Evolutionary conservation across 345 rosid genomes (phyloP).

Genomic region (Cardamine chenopodiifolia): DNA sequence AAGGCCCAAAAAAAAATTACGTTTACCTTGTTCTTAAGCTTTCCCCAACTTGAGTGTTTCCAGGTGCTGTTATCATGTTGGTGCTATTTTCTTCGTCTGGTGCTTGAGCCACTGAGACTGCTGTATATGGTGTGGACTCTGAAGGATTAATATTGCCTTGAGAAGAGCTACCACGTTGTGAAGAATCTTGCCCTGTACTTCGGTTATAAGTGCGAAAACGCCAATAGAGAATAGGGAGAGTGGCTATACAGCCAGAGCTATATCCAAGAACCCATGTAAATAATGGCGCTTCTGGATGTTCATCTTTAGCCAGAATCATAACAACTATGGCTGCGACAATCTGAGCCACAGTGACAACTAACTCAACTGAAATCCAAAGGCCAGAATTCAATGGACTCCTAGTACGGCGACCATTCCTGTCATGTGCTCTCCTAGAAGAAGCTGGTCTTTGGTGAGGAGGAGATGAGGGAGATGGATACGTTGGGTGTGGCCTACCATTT

Average conservation of each 20-base stretch:
- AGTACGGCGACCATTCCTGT: slow-evolving; percentile 48
- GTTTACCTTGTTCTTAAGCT: slow-evolving; percentile 55
- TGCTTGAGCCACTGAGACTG: slow-evolving; percentile 60
- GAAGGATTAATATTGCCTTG: slow-evolving; percentile 45
- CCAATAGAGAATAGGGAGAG: slow-evolving; percentile 83
- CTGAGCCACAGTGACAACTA: slow-evolving; percentile 67
- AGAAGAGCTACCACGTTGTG: slow-evolving; percentile 48
- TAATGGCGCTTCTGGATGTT: slow-evolving; percentile 78
- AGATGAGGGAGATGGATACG: slow-evolving; percentile 41
- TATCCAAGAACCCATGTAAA: slow-evolving; percentile 84
- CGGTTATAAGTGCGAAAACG: slow-evolving; percentile 58
- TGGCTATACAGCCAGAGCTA: slow-evolving; percentile 79
- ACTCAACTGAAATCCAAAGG: slow-evolving; percentile 81
- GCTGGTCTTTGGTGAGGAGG: slow-evolving; percentile 47
- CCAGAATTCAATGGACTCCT: slow-evolving; percentile 85
- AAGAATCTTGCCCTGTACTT: slow-evolving; percentile 48
- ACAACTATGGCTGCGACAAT: slow-evolving; percentile 79
- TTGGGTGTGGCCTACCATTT: slow-evolving; percentile 29
- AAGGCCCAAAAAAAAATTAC: background rate
- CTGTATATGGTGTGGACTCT: slow-evolving; percentile 62
- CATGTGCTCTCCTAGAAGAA: slow-evolving; percentile 53
- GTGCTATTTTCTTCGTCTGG: slow-evolving; percentile 58
- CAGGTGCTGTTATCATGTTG: slow-evolving; percentile 30
- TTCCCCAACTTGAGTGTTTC: slow-evolving; percentile 46
- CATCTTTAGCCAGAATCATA: slow-evolving; percentile 62